A percentile compares a stretch with the other conserved stretches of the same genome.
phyloP scores from a whole-genome alignment of 441 rosid genomes.

The Monsonia emarginata region DNA sequence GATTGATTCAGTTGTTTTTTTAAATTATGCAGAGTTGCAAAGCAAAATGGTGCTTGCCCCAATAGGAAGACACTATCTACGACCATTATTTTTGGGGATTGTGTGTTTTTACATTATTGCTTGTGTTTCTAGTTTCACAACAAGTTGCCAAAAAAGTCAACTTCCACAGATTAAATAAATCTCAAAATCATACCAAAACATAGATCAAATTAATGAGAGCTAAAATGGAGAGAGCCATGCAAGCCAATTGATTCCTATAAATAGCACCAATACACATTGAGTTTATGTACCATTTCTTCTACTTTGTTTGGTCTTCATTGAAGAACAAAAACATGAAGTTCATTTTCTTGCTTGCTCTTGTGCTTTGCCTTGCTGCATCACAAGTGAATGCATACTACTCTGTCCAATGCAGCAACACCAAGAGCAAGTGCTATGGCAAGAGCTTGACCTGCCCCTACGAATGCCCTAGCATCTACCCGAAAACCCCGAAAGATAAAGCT shows the following conservation, averaged over 20 bases:
- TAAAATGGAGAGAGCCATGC: neutral
- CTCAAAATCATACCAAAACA: no score
- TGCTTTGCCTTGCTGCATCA: neutral
- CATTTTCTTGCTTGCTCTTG: neutral
- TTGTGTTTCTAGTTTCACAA: neutral
- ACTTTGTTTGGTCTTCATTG: no score
- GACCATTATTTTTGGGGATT: neutral
- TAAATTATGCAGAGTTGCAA: no score
- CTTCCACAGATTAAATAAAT: neutral
- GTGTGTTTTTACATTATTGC: neutral
- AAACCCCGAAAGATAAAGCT: constrained; percentile 35
- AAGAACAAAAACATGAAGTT: neutral
- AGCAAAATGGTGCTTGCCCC: no score
- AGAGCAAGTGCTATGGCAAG: constrained; percentile 32
- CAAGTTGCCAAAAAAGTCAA: neutral
- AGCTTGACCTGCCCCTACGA: constrained; percentile 34
- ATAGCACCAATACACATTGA: neutral
- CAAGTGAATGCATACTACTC: neutral
- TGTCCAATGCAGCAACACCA: constrained; percentile 23
- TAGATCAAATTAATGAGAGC: no score
- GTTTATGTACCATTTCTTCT: neutral
- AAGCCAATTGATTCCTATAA: neutral
- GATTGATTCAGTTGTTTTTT: no score
- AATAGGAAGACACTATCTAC: neutral
- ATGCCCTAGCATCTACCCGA: constrained; percentile 33